Evolutionary conservation across 2,329 filamentous ascomycete species (phyloP).

Genomic region (Fusarium tricinctum): DNA sequence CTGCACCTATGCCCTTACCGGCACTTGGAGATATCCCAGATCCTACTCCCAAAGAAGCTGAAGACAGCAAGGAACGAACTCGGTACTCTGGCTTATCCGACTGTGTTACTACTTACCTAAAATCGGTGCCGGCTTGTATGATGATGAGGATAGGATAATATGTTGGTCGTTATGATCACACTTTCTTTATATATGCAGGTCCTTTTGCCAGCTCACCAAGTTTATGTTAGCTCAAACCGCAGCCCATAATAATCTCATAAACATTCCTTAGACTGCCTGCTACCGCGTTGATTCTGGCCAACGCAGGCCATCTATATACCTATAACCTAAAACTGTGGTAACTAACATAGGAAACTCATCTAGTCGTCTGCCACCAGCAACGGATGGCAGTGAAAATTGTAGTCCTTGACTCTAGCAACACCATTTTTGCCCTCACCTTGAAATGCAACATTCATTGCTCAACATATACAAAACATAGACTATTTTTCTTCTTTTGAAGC

Average conservation of each 20-base stretch:
- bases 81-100: too few species aligned
- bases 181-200: constrained; percentile 13
- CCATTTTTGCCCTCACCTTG: background rate
- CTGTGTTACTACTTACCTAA: too few species aligned
- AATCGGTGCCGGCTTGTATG: background rate
- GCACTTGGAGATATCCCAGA: too few species aligned
- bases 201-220: constrained; percentile 8
- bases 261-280: constrained; percentile 10
- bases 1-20: too few species aligned
- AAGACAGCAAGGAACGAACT: too few species aligned
- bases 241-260: background rate
- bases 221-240: background rate
- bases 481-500: constrained; percentile 17
- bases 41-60: too few species aligned
- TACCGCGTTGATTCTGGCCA: constrained; percentile 10
- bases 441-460: background rate
- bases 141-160: background rate
- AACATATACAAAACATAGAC: background rate
- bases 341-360: constrained; percentile 40
- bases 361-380: constrained; percentile 29
- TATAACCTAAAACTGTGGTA: constrained; percentile 21
- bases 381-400: constrained; percentile 18
- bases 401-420: constrained; percentile 5
- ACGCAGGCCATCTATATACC: constrained; percentile 12
- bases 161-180: background rate